A percentile compares a stretch with the other conserved stretches of the same genome.
phyloP scores from a whole-genome alignment of 352 stramenopile species.

The Phytophthora rubi region DNA sequence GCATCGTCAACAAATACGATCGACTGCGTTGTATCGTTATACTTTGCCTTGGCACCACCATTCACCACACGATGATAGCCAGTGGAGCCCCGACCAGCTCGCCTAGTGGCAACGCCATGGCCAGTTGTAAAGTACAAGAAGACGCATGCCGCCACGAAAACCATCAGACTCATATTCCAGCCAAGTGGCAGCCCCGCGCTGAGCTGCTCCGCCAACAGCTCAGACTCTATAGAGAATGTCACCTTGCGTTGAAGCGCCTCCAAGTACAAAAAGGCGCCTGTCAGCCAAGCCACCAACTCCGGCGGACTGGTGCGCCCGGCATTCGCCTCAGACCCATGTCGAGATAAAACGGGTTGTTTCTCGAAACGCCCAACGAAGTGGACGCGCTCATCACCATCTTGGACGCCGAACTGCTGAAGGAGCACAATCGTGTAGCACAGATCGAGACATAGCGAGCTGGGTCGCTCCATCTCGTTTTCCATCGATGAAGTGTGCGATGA shows the following conservation, averaged over 20 bases:
- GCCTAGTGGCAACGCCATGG: constrained; percentile 12
- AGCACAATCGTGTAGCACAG: constrained; percentile 71
- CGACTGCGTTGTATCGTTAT: constrained; percentile 53
- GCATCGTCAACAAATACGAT: constrained; percentile 80
- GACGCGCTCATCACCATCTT: constrained; percentile 57
- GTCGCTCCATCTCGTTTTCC: constrained; percentile 23
- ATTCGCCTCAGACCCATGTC: constrained; percentile 8
- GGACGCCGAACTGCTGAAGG: constrained; percentile 59
- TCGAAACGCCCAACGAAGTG: constrained; percentile 61
- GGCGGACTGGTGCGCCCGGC: constrained; percentile 19
- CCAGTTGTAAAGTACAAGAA: constrained; percentile 66
- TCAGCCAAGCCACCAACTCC: constrained; percentile 65
- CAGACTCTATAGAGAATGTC: constrained; percentile 63
- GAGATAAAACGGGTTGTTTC: constrained; percentile 30
- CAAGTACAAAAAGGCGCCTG: constrained; percentile 71
- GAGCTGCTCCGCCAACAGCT: constrained; percentile 68
- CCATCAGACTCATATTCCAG: constrained; percentile 66
- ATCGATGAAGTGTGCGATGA: constrained; percentile 1
- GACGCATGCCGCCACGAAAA: constrained; percentile 54
- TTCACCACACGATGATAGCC: constrained; percentile 50
- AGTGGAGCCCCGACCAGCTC: constrained; percentile 20
- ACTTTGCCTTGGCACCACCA: constrained; percentile 46
- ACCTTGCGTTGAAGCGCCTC: constrained; percentile 66
- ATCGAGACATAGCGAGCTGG: constrained; percentile 57
- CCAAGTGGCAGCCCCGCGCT: constrained; percentile 73